These are phyloP conservation scores for Melaleuca quinquenervia DNA, from an alignment of 345 rosid species.

Conservation along the genomic window DNA sequence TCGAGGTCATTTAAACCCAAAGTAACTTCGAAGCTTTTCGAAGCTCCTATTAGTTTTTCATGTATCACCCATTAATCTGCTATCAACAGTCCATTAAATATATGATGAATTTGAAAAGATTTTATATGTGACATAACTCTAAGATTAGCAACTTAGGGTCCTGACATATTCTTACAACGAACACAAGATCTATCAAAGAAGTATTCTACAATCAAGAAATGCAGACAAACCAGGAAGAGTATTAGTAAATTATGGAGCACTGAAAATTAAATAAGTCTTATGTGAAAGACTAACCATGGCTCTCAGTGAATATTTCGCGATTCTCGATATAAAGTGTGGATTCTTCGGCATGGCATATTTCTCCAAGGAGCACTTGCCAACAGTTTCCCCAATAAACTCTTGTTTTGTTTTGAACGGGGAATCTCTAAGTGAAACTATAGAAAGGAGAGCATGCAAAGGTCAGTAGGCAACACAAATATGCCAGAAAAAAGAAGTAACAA, in stretches of 20 bases:
- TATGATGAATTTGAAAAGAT: background rate
- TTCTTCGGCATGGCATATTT: background rate
- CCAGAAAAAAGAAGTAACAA: background rate
- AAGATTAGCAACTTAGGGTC: background rate
- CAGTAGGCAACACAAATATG: background rate
- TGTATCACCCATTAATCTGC: background rate
- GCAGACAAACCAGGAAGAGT: background rate
- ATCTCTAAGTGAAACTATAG: background rate
- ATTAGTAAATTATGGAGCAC: background rate
- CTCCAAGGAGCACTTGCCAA: background rate
- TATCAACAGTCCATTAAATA: background rate
- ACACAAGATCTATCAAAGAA: background rate
- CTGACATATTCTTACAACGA: background rate
- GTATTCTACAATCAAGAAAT: background rate
- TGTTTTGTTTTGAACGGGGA: background rate
- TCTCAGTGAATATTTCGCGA: too few relatives aligned
- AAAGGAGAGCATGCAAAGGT: background rate
- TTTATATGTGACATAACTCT: background rate
- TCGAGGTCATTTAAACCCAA: background rate
- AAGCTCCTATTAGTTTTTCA: background rate
- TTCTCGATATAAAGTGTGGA: background rate
- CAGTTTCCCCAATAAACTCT: background rate
- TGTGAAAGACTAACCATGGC: background rate
- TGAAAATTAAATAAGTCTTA: background rate
- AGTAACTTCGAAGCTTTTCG: background rate